These are phyloP conservation scores for Podaxis mareebaensis DNA, from an alignment of 768 basidiomycete species.

Conservation along the genomic window DNA sequence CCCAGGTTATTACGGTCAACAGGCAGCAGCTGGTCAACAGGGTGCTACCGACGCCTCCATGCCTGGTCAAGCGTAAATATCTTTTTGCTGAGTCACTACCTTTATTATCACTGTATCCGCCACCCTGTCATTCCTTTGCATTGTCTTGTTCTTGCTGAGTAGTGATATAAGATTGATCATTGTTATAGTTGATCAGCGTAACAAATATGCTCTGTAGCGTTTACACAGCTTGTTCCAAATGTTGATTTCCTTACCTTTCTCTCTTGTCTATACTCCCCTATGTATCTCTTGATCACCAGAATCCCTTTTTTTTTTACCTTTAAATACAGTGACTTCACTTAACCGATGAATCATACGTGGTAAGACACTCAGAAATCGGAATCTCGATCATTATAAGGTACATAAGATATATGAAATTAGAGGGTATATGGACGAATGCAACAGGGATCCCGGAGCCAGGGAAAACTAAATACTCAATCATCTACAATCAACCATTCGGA, in stretches of 20 bases:
- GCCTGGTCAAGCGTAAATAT: constrained; percentile 45
- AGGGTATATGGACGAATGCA: constrained; percentile 33
- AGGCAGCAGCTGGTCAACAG: constrained; percentile 57
- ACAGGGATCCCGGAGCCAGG: not conserved
- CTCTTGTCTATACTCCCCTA: constrained; percentile 21
- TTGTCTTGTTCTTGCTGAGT: constrained; percentile 24
- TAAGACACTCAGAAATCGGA: not conserved
- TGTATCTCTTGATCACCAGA: constrained; percentile 21
- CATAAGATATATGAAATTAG: constrained; percentile 25
- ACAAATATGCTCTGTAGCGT: constrained; percentile 23
- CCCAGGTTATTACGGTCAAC: constrained; percentile 81
- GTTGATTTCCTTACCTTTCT: constrained; percentile 23
- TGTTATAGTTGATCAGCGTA: constrained; percentile 18
- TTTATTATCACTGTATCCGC: constrained; percentile 22
- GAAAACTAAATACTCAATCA: constrained; percentile 26
- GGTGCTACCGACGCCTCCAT: constrained; percentile 56
- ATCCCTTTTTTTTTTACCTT: constrained; percentile 21
- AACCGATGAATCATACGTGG: not conserved
- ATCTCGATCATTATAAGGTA: constrained; percentile 18
- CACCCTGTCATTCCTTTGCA: constrained; percentile 28
- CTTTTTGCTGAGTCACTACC: constrained; percentile 19
- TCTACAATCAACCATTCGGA: constrained; percentile 88
- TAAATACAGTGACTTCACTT: constrained; percentile 16
- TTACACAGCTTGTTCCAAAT: constrained; percentile 4
- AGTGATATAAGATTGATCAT: constrained; percentile 18